Percentiles rank a stretch among this genome's conserved stretches.
Evolutionary conservation across 1,284 basidiomycete genomes (phyloP).

Genomic region (Cutaneotrichosporon sp.): DNA sequence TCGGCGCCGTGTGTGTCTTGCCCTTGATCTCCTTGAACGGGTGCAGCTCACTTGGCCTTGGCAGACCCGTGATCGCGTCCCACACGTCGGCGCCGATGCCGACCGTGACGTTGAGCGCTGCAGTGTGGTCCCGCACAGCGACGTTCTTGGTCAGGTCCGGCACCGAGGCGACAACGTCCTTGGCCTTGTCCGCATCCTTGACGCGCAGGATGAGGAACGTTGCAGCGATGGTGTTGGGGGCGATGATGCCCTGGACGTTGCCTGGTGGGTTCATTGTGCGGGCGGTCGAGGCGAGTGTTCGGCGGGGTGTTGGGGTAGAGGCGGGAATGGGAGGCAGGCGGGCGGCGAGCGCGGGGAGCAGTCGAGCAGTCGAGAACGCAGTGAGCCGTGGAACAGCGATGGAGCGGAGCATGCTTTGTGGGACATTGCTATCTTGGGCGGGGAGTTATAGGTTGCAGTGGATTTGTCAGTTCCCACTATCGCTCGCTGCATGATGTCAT

Average conservation of each 20-base stretch:
- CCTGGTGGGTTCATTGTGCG: background rate
- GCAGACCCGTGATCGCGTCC: constrained; percentile 16
- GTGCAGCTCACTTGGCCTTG: constrained; percentile 18
- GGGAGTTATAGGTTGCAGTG: background rate
- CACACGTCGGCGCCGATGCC: constrained; percentile 23
- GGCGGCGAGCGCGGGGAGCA: background rate
- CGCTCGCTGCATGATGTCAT: background rate
- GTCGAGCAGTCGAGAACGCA: background rate
- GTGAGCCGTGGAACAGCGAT: background rate
- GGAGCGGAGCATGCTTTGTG: background rate
- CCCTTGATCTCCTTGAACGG: constrained; percentile 22
- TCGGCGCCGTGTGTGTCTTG: constrained; percentile 15
- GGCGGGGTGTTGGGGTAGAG: background rate
- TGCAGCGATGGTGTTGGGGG: constrained; percentile 17
- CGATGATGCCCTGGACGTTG: constrained; percentile 16
- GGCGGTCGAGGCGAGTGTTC: background rate
- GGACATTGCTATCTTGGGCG: background rate
- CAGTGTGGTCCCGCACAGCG: constrained; percentile 14
- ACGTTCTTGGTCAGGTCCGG: constrained; percentile 21
- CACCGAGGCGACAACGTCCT: constrained; percentile 5
- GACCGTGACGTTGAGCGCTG: constrained; percentile 14
- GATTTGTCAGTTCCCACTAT: background rate
- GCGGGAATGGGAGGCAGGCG: background rate
- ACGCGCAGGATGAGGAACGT: constrained; percentile 35
- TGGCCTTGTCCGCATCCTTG: constrained; percentile 10